phyloP scores from a whole-genome alignment of 2,329 filamentous ascomycete species.

The Talaromyces funiculosus region DNA sequence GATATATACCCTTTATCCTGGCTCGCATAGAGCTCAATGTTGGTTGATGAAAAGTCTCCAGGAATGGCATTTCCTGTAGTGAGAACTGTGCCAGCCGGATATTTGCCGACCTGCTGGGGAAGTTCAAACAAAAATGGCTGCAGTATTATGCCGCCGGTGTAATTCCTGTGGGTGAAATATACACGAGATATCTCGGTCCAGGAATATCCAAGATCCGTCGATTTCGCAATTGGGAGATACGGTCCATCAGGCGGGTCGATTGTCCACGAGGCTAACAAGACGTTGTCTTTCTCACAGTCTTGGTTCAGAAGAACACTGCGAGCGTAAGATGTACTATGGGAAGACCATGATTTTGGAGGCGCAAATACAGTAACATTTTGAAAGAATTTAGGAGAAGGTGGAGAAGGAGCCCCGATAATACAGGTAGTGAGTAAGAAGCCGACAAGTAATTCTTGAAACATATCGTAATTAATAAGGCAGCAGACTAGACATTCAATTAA shows the following conservation, averaged over 20 bases:
- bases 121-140: slow-evolving; percentile 65
- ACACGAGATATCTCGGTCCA: slow-evolving; percentile 62
- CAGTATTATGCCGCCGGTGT: slow-evolving; percentile 61
- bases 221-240: slow-evolving; percentile 48
- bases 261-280: slow-evolving; percentile 51
- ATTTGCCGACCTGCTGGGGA: slow-evolving; percentile 52
- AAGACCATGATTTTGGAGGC: slow-evolving; percentile 41
- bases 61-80: slow-evolving; percentile 53
- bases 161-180: slow-evolving; percentile 50
- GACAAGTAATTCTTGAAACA: neutral
- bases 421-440: neutral
- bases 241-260: slow-evolving; percentile 53
- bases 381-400: slow-evolving; percentile 18
- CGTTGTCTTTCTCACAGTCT: slow-evolving; percentile 25
- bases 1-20: slow-evolving; percentile 36
- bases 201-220: slow-evolving; percentile 50
- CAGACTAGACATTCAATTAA: no score
- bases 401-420: neutral
- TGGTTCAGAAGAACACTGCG: slow-evolving; percentile 42
- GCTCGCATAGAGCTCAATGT: slow-evolving; percentile 65
- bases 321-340: slow-evolving; percentile 49
- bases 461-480: no score
- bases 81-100: slow-evolving; percentile 58
- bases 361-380: slow-evolving; percentile 36
- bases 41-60: slow-evolving; percentile 54